Evolutionary conservation across 2,329 filamentous ascomycete genomes (phyloP).

Genomic region (Fusarium sulawesiense): DNA sequence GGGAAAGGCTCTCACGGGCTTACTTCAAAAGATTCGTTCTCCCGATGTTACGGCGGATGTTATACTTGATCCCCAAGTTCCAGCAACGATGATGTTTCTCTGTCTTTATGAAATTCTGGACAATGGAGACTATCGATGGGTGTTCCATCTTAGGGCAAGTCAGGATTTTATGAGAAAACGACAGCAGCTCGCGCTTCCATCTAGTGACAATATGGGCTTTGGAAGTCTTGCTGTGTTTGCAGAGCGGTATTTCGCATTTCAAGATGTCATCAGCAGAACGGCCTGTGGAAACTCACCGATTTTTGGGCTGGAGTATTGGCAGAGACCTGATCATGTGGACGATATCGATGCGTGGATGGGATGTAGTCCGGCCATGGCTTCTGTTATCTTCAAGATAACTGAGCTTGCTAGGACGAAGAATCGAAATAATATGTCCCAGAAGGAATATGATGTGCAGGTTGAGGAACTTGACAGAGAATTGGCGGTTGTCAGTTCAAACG

Average conservation of each 20-base stretch:
- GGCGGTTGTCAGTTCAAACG: not conserved
- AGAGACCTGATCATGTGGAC: constrained; percentile 29
- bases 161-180: constrained; percentile 58
- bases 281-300: constrained; percentile 60
- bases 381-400: constrained; percentile 59
- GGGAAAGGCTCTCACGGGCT: constrained; percentile 19
- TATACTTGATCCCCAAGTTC: constrained; percentile 35
- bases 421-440: not conserved
- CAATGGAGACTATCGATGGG: constrained; percentile 52
- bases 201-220: not conserved
- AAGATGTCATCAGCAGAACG: constrained; percentile 63
- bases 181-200: constrained; percentile 42
- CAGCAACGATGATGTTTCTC: constrained; percentile 42
- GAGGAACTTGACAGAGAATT: constrained; percentile 23
- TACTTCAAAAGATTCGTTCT: constrained; percentile 23
- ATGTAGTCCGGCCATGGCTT: constrained; percentile 59
- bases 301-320: constrained; percentile 62
- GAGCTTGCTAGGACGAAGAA: constrained; percentile 55
- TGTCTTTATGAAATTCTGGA: constrained; percentile 43
- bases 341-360: constrained; percentile 59
- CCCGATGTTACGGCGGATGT: constrained; percentile 24
- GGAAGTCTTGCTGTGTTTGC: constrained; percentile 47
- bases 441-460: constrained; percentile 4
- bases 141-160: constrained; percentile 59
- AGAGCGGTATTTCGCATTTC: constrained; percentile 62